Conservation (phyloP, 345 rosid genomes). For the Eutrema japonicum region DNA sequence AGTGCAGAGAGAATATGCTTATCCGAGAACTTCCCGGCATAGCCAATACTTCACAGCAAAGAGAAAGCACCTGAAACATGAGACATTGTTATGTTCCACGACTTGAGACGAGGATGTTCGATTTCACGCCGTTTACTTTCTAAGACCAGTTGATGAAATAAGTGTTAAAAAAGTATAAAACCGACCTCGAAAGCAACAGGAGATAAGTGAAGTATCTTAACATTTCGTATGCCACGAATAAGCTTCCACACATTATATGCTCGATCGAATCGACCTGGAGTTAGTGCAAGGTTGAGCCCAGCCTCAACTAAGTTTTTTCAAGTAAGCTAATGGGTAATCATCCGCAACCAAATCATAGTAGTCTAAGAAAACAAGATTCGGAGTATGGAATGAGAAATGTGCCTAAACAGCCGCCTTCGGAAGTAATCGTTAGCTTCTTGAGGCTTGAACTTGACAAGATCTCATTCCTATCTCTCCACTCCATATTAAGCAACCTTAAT, state of each 20-base stretch:
- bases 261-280: neutral
- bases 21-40: too few species aligned
- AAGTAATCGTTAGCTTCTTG: constrained; percentile 21
- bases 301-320: constrained; percentile 17
- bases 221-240: constrained; percentile 25
- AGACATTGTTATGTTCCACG: constrained; percentile 12
- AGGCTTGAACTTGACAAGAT: constrained; percentile 30
- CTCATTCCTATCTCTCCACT: constrained; percentile 36
- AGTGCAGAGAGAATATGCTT: too few species aligned
- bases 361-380: constrained; percentile 32
- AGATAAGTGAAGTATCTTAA: constrained; percentile 8
- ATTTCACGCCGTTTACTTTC: neutral
- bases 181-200: constrained; percentile 25
- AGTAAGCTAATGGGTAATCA: constrained; percentile 28
- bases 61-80: constrained; percentile 31
- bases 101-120: neutral
- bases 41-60: neutral
- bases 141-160: neutral
- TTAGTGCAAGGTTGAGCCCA: neutral
- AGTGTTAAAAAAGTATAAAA: neutral
- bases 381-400: constrained; percentile 30
- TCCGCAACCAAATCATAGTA: constrained; percentile 22
- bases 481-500: constrained; percentile 23
- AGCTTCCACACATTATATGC: constrained; percentile 25
- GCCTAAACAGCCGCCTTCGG: constrained; percentile 9